These are phyloP conservation scores for Phytophthora meadii DNA, from an alignment of 352 stramenopile genomes.

Conservation along the genomic window DNA sequence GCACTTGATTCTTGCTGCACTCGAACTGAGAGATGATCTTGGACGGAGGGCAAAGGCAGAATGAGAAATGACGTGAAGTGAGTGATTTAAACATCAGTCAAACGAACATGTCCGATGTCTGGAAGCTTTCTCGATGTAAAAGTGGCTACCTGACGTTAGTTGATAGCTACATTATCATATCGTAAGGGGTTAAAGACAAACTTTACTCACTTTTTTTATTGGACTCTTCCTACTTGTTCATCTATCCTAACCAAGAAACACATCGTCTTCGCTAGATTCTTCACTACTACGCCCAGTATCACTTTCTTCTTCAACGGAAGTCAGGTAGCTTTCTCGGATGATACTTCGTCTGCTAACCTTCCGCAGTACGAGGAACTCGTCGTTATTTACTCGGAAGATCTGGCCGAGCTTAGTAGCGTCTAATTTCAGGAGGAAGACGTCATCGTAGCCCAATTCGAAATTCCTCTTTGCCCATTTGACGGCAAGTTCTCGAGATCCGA, in stretches of 20 bases:
- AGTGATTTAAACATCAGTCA: too few species aligned
- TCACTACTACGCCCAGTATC: not conserved
- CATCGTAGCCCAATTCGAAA: constrained; percentile 27
- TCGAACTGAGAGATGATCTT: constrained; percentile 12
- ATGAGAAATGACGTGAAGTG: too few species aligned
- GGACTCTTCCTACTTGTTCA: not conserved
- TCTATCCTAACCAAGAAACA: too few species aligned
- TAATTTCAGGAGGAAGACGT: constrained; percentile 23
- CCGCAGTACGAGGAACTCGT: constrained; percentile 26
- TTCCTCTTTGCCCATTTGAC: constrained; percentile 19
- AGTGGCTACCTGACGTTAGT: too few species aligned
- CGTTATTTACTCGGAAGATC: constrained; percentile 21
- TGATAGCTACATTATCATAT: too few species aligned
- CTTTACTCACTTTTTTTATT: not conserved
- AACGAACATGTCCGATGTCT: too few species aligned
- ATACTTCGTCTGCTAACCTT: constrained; percentile 23
- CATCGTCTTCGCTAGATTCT: too few species aligned
- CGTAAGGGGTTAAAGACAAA: too few species aligned
- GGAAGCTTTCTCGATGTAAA: too few species aligned
- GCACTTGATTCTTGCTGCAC: not conserved
- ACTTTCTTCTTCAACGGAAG: constrained; percentile 12
- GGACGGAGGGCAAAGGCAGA: not conserved
- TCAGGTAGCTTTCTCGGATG: constrained; percentile 25
- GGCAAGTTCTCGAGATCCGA: constrained; percentile 10
- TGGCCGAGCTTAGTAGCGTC: constrained; percentile 2